These are phyloP conservation scores for Ramaria sp. DNA, from an alignment of 768 basidiomycete genomes.

Conservation along the genomic window DNA sequence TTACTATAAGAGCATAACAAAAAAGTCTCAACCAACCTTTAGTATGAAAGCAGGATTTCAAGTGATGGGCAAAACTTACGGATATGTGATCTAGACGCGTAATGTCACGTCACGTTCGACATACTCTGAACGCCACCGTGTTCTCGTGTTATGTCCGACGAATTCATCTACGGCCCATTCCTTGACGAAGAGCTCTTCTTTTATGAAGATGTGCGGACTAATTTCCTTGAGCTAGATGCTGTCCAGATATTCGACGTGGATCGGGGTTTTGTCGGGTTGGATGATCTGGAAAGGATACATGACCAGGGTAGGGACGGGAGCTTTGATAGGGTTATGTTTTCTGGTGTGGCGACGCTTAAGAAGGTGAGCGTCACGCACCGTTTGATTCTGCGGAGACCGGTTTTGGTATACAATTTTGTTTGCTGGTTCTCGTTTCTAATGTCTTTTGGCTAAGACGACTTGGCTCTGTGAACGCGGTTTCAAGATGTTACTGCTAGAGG, in stretches of 20 bases:
- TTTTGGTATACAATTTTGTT: background rate
- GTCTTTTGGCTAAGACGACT: background rate
- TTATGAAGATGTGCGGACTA: background rate
- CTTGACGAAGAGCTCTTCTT: constrained; percentile 7
- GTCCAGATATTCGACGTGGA: background rate
- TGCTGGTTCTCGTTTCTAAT: background rate
- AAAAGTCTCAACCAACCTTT: too few relatives aligned
- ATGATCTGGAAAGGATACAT: constrained; percentile 2
- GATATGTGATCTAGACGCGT: too few relatives aligned
- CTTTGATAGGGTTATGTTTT: constrained; percentile 3
- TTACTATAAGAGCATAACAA: too few relatives aligned
- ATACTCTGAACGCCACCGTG: too few relatives aligned
- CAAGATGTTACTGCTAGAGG: background rate
- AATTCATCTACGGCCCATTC: constrained; percentile 5
- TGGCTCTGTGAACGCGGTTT: constrained; percentile 4
- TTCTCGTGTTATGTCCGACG: too few relatives aligned
- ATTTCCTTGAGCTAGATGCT: background rate
- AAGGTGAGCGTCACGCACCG: background rate
- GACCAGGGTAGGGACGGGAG: background rate
- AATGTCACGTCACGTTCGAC: too few relatives aligned
- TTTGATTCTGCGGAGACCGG: background rate
- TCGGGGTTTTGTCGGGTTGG: background rate
- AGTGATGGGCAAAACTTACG: too few relatives aligned
- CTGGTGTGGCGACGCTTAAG: background rate
- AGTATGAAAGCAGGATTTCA: too few relatives aligned